Evolutionary conservation across 129 eudicot genomes (phyloP).

Genomic region (carrot (Daucus carota)): DNA sequence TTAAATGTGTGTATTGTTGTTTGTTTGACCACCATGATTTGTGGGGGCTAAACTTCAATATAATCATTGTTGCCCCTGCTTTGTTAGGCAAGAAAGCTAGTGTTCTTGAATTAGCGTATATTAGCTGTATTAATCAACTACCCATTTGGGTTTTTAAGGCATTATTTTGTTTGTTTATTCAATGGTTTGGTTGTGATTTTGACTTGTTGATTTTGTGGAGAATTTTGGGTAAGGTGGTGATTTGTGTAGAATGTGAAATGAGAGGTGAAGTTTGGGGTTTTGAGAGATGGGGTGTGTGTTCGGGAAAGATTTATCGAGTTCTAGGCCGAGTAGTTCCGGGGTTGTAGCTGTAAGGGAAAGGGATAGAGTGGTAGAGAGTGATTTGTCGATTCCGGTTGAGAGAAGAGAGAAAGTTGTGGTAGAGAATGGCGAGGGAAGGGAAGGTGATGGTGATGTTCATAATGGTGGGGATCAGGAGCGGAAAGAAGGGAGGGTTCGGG

Average conservation of each 20-base stretch:
- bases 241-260: constrained; percentile 43
- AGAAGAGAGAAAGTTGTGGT: constrained; percentile 49
- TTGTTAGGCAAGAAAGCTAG: constrained; percentile 43
- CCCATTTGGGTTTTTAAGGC: constrained; percentile 9
- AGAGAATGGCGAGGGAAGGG: constrained; percentile 21
- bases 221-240: constrained; percentile 23
- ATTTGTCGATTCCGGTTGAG: constrained; percentile 31
- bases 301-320: constrained; percentile 59
- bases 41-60: constrained; percentile 29
- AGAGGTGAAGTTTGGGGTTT: constrained; percentile 28
- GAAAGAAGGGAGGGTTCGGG: constrained; percentile 35
- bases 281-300: constrained; percentile 83
- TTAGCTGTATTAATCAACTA: constrained; percentile 17
- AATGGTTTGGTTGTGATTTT: constrained; percentile 1
- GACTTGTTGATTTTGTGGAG: constrained; percentile 11
- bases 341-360: constrained; percentile 33
- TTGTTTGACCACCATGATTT: constrained; percentile 46
- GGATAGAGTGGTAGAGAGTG: constrained; percentile 32
- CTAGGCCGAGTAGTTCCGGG: constrained; percentile 52
- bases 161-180: constrained; percentile 5
- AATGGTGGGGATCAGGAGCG: constrained; percentile 42
- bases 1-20: constrained; percentile 14
- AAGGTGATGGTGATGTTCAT: constrained; percentile 24
- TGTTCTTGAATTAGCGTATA: constrained; percentile 32
- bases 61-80: constrained; percentile 59